Base-by-base conservation (phyloP, 495 filamentous ascomycete species). In the Aspergillus taichungensis region DNA sequence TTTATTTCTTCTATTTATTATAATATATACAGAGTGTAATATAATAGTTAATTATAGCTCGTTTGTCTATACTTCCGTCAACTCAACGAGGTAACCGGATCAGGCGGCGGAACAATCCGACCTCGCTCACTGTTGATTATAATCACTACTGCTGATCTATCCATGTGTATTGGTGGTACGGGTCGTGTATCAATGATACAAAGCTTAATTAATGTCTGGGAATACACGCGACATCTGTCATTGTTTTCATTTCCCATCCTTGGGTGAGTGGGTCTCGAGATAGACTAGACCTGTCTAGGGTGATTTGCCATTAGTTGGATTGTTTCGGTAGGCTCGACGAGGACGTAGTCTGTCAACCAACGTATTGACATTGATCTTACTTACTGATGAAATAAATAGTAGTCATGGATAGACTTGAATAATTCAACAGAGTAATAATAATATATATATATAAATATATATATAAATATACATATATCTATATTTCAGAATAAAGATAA, bases 141-240 rank as follows among this genome's bases (percentile, higher is more conserved):
- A 45, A 45, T 45, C 13, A 34, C 10, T 45, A n/a, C 14, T 27
- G 27, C 7, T 36, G 42, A 4, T 24, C 18, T 24, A 24, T 24
- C 18, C 4, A 4, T 24, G 2, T 24, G 18, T 24, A 24, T 24
- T 1, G 18, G 4, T 24, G 18, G 18, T 24, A 24, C 4, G 18
- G 18, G 4, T 24, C 2, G 18, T 24, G 18, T 24, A 24, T 24
- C 18, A 24, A 24, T 2, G 18, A 24, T 24, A 54, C 52, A 65
- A 70, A 70, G 67, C 67, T 70, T 70, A 70, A 63, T 63, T 59
- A 50, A 54, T 52, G 40, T 57, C 49, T 43, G 42, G 43, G 44
- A 50, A 43, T 49, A 49, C 49, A 39, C 44, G 44, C 44, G 44
- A 47, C 34, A 40, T 35, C 33, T 52, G 46, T 24, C 43, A 37